Evolutionary conservation across 495 filamentous ascomycete genomes (phyloP).

Genomic region (Penicillium flavigenum): DNA sequence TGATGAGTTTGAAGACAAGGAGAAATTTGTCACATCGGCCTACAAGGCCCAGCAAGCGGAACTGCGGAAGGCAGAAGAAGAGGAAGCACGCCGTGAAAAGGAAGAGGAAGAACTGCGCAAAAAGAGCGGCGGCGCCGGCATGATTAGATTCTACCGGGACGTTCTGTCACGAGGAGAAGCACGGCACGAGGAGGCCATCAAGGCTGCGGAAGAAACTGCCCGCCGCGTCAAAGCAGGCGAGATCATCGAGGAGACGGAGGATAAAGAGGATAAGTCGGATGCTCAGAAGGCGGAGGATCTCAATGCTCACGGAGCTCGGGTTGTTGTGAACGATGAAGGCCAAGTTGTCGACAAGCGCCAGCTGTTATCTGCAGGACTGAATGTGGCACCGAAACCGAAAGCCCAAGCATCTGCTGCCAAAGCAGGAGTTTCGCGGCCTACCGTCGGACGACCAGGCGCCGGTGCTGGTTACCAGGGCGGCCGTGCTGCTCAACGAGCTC

Average conservation of each 20-base stretch:
- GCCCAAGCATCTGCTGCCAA: constrained; percentile 33
- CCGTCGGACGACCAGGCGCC: constrained; percentile 32
- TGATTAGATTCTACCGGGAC: constrained; percentile 84
- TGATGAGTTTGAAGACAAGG: constrained; percentile 91
- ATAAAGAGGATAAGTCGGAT: constrained; percentile 60
- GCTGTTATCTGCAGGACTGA: constrained; percentile 82
- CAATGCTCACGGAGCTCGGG: constrained; percentile 63
- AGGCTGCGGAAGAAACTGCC: constrained; percentile 67
- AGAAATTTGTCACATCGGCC: constrained; percentile 94
- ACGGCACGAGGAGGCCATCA: constrained; percentile 66
- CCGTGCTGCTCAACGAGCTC: constrained; percentile 62
- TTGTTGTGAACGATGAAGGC: constrained; percentile 88
- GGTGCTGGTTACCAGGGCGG: constrained; percentile 41
- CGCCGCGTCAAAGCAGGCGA: constrained; percentile 50
- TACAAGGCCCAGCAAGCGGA: constrained; percentile 94
- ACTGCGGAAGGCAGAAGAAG: constrained; percentile 71
- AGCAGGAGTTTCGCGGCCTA: constrained; percentile 29
- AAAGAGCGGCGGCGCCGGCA: constrained; percentile 65
- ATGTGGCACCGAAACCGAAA: constrained; percentile 67
- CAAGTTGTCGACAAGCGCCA: constrained; percentile 93
- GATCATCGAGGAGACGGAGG: constrained; percentile 21
- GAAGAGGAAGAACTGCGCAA: constrained; percentile 61
- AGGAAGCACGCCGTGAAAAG: constrained; percentile 70
- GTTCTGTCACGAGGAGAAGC: constrained; percentile 76
- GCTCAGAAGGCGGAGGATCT: constrained; percentile 72